Base-by-base conservation (phyloP, 345 rosid genomes). In the Murraya koenigii region DNA sequence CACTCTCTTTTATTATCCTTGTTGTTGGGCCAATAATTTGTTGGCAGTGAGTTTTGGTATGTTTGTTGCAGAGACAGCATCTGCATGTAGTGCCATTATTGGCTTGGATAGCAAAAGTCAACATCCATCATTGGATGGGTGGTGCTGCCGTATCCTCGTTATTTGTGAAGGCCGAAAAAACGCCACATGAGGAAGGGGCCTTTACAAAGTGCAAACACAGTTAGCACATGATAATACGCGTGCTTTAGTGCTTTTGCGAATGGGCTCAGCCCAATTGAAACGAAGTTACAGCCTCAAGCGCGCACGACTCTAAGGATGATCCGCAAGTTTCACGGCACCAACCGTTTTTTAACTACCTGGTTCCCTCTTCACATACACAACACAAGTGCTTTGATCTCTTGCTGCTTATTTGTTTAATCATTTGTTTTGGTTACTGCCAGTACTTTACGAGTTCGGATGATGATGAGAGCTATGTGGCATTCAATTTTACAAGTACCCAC, bases 91-190 rank as follows among this genome's bases (percentile, higher is more conserved):
- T 30, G 41, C 30, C 38, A 67, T 74, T 79, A 55, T 49, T 69
- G 76, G 75, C 32, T 35, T 14, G 47, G 74, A 8, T 59, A 66
- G 77, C 30, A 35, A 66, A 13, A 77, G 76, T 75, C 76, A 80
- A 75, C 72, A 59, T 72, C 77, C 72, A 80, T 77, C 74, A 72
- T 72, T 82, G 75, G 74, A 65, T 73, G 71, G 77, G 64, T 52
- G 66, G 9, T 63, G 69, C 69, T 54, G 66, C 73, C 23, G 23
- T 19, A 28, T 44, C 78, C 82, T 75, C 64, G 78, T 64, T 49
- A 26, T 8, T 35, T 59, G 78, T 79, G 78, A 67, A 32, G 14
- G 4, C 25, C 1, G 13, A 32, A 22, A 75, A 56, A 36, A 1
- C 17, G 17, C 49, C 49, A 11, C 49, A 44, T 11, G 49, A 3